Evolutionary conservation across 768 basidiomycete species (phyloP), one percentile per base, ranked within the genome.

Genomic region (Antrodiella citrinella): DNA sequence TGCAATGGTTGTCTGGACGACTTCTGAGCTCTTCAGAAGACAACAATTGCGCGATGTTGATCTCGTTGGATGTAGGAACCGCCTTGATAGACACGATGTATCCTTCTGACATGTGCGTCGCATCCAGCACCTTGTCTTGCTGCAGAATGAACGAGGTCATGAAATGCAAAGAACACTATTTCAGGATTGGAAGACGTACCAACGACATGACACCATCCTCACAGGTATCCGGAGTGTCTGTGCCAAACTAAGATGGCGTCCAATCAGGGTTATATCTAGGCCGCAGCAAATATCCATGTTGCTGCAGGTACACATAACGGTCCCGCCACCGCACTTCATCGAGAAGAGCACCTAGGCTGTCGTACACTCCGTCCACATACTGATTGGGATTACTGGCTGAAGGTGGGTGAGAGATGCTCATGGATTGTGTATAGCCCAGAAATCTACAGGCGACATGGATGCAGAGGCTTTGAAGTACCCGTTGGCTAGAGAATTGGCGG

Each of bases 1-100:
- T 56, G 26, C 52, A 59, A 20, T 63, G 62, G 38, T 65, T 67
- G 2, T 53, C 48, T 4, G 60, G 52, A 43, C 65, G 48, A 2
- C 53, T 48, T 9, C 24, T 38, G 13, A 61, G 52, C 1, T 51
- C 48, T 15, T 54, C 52, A 4, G 47, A 51, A 2, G 61, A 60
- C 15, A 66, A 51, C 7, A 50, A 54, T 18, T 26, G 22, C 11
- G 42, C 49, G 24, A 66, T 58, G 19, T 50, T 49, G 4, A 60
- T 51, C 42, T 60, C 56, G 11, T 53, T 1, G 35, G n/a, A 26
- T 11, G 23, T 19, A 47, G 3, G 38, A 22, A 50, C 26, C 41
- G 41, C 41, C 51, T 52, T 52, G 18, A 55, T 7, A 4, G 23
- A 26, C 13, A 55, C 48, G 18, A 52, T 42, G 15, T 4, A 30